Conservation (phyloP, 306 rosid genomes). For the Ormosia emarginata region DNA sequence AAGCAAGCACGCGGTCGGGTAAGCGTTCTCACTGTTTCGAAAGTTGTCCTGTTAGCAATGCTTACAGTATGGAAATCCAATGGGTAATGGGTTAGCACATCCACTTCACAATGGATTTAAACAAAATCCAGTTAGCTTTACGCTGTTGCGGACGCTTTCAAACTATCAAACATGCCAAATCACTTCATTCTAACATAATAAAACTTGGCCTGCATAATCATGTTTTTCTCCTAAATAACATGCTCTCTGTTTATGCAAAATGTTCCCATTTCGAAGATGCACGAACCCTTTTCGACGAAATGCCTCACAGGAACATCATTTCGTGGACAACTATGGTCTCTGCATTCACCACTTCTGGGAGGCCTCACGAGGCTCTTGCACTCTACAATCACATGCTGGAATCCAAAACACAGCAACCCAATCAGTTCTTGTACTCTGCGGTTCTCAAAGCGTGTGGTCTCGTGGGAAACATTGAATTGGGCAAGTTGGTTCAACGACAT, state of each 20-base stretch:
- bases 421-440: conserved; percentile 68
- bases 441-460: conserved; percentile 79
- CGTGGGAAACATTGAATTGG: conserved; percentile 49
- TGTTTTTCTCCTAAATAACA: conserved; percentile 53
- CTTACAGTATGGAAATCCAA: background rate
- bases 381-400: conserved; percentile 48
- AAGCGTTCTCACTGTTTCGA: background rate
- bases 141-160: conserved; percentile 50
- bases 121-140: conserved; percentile 48
- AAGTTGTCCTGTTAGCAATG: background rate
- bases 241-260: conserved; percentile 49
- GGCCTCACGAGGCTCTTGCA: conserved; percentile 49
- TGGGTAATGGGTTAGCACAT: background rate
- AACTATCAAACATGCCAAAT: conserved; percentile 46
- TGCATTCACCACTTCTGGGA: conserved; percentile 52
- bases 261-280: conserved; percentile 42
- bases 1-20: background rate
- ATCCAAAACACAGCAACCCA: conserved; percentile 50
- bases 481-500: conserved; percentile 49
- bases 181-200: conserved; percentile 56
- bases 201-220: conserved; percentile 51
- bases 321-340: conserved; percentile 88
- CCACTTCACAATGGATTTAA: conserved; percentile 29
- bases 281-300: conserved; percentile 64
- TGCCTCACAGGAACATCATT: conserved; percentile 52